Conservation (phyloP, 1,284 basidiomycete genomes). For the Laetiporus sulphureus region DNA sequence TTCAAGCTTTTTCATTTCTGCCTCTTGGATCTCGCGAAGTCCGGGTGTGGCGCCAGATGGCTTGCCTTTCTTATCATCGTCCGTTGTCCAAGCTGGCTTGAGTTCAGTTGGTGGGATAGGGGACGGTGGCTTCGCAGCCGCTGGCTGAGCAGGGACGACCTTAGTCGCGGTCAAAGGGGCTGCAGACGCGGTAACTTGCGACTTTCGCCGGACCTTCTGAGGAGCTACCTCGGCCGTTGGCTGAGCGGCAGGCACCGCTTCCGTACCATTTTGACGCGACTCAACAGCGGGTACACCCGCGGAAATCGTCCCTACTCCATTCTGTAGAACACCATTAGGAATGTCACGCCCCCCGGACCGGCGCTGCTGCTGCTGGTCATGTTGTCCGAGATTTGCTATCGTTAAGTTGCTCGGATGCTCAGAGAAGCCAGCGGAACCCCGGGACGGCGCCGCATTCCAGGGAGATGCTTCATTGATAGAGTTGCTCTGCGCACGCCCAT, state of each 20-base stretch:
- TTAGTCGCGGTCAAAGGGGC: conserved; percentile 17
- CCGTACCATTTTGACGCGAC: conserved; percentile 11
- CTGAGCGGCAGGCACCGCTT: no score
- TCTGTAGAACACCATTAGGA: conserved; percentile 20
- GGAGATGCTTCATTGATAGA: conserved; percentile 37
- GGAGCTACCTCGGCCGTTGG: no score
- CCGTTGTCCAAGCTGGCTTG: conserved; percentile 56
- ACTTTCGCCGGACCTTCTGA: no score
- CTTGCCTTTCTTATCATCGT: conserved; percentile 51
- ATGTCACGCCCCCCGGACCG: no score
- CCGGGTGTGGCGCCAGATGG: conserved; percentile 47
- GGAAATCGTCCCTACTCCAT: conserved; percentile 6
- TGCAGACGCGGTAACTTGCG: conserved; percentile 25
- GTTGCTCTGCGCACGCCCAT: conserved; percentile 15
- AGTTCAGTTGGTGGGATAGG: conserved; percentile 27
- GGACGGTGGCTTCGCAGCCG: conserved; percentile 18
- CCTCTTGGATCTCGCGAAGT: conserved; percentile 93
- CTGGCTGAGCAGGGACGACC: conserved; percentile 20
- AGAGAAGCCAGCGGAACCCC: conserved; percentile 28
- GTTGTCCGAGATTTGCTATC: conserved; percentile 52
- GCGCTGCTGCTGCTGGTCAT: conserved; percentile 43
- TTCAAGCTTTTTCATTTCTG: conserved; percentile 80
- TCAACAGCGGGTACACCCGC: neutral
- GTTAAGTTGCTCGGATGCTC: conserved; percentile 38
- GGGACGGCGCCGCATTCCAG: conserved; percentile 41